These are phyloP conservation scores for Lachancea mirantina DNA, from an alignment of 805 yeast genomes.

Conservation along the genomic window DNA sequence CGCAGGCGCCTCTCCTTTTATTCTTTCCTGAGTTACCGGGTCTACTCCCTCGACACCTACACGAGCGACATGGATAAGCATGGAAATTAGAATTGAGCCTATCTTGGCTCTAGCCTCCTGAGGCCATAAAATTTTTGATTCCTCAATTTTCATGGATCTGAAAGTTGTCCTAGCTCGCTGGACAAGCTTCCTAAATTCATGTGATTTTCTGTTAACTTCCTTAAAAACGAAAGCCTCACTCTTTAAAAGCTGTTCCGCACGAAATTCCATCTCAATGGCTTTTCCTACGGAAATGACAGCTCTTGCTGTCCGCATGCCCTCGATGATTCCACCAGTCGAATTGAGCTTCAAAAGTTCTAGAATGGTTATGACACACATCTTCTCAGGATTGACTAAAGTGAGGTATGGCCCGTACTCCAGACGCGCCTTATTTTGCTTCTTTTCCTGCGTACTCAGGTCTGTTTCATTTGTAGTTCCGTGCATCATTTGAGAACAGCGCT, in stretches of 20 bases:
- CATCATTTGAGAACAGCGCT: constrained; percentile 42
- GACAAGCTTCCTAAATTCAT: constrained; percentile 36
- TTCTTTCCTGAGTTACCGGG: constrained; percentile 62
- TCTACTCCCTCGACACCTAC: constrained; percentile 74
- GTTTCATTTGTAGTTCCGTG: constrained; percentile 11
- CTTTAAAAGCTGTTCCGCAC: constrained; percentile 56
- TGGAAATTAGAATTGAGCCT: constrained; percentile 72
- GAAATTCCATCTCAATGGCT: constrained; percentile 78
- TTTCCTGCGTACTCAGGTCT: constrained; percentile 5
- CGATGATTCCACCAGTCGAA: constrained; percentile 65
- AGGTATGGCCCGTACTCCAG: constrained; percentile 71
- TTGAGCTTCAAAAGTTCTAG: constrained; percentile 70
- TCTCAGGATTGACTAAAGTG: constrained; percentile 64
- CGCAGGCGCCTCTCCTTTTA: constrained; percentile 80
- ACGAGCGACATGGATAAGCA: constrained; percentile 74
- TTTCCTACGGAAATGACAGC: constrained; percentile 77
- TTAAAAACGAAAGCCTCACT: constrained; percentile 50
- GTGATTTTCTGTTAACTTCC: constrained; percentile 44
- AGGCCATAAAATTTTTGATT: constrained; percentile 46
- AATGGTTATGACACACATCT: constrained; percentile 76
- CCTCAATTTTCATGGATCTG: constrained; percentile 33
- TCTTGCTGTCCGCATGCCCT: constrained; percentile 78
- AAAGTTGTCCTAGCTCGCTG: constrained; percentile 33
- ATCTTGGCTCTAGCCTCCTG: constrained; percentile 54
- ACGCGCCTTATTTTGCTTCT: constrained; percentile 33